Conservation (phyloP, 306 rosid genomes). For the Sindora glabra region DNA sequence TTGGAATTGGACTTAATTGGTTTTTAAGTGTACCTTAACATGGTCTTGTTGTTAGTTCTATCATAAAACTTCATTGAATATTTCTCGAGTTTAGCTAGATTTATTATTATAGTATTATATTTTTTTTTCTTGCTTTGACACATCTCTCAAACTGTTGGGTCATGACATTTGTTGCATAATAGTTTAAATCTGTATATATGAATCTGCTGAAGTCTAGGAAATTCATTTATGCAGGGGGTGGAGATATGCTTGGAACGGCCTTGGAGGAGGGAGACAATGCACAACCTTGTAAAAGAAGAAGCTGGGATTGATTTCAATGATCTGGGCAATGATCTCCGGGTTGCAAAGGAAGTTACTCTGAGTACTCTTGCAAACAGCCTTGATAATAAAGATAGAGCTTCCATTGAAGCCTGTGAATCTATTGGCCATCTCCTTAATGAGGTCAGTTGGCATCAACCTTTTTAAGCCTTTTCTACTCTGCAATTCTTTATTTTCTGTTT, state of each 20-base stretch:
- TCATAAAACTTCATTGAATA: too few species aligned
- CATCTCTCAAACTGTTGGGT: not conserved
- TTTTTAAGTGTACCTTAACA: not conserved
- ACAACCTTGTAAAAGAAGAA: slow-evolving; percentile 84
- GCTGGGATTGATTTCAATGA: slow-evolving; percentile 64
- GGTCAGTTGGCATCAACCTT: slow-evolving; percentile 45
- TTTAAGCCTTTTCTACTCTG: too few species aligned
- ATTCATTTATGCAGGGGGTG: slow-evolving; percentile 49
- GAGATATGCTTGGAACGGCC: slow-evolving; percentile 84
- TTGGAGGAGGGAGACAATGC: slow-evolving; percentile 97
- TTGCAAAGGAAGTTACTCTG: slow-evolving; percentile 59
- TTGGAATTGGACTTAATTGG: not conserved
- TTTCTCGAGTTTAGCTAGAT: too few species aligned
- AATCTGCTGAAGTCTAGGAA: slow-evolving; percentile 18
- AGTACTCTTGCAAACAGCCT: slow-evolving; percentile 46
- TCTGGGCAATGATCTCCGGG: slow-evolving; percentile 54
- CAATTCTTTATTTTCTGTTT: slow-evolving; percentile 14
- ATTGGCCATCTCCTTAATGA: slow-evolving; percentile 76
- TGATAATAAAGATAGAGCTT: slow-evolving; percentile 61
- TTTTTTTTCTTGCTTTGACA: not conserved
- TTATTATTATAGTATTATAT: not conserved
- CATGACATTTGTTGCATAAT: not conserved
- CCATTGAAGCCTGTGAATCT: slow-evolving; percentile 67
- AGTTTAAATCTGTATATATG: slow-evolving; percentile 7
- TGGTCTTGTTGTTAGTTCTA: not conserved